phyloP scores from a whole-genome alignment of 2,329 filamentous ascomycete species.

The Sporothrix sp. region DNA sequence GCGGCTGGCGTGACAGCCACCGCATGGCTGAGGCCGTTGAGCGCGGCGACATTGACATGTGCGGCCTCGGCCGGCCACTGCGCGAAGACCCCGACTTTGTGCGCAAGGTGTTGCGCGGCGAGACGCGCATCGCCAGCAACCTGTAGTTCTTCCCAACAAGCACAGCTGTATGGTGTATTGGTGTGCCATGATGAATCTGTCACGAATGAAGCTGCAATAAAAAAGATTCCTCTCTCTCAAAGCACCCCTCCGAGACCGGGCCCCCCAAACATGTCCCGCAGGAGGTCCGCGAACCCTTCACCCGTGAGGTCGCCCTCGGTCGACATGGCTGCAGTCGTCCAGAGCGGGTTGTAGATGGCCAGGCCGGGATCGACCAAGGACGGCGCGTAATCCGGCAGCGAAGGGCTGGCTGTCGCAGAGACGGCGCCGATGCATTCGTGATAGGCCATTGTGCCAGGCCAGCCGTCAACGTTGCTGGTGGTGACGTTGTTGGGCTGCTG shows the following conservation, averaged over 20 bases:
- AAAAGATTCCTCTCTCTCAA: not conserved
- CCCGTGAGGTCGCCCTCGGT: not conserved
- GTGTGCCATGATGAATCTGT: no score
- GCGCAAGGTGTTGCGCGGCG: not conserved
- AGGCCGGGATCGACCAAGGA: not conserved
- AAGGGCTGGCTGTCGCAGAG: not conserved
- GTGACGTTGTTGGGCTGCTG: not conserved
- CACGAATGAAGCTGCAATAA: no score
- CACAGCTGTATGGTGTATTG: no score
- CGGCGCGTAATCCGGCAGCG: not conserved
- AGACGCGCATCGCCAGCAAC: not conserved
- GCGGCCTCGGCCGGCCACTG: not conserved
- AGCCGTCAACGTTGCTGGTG: not conserved
- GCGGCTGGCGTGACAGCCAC: not conserved
- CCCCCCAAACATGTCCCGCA: slow-evolving; percentile 2
- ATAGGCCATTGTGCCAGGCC: not conserved
- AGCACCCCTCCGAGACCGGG: not conserved
- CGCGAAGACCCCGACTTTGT: not conserved
- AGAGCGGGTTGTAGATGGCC: not conserved
- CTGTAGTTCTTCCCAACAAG: not conserved
- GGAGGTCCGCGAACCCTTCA: not conserved
- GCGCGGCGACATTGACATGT: slow-evolving; percentile 1
- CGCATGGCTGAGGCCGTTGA: not conserved
- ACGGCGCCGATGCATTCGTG: not conserved
- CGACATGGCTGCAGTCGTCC: not conserved